Evolutionary conservation across 2,329 filamentous ascomycete species (phyloP).

Genomic region (Pseudogymnoascus sp.): DNA sequence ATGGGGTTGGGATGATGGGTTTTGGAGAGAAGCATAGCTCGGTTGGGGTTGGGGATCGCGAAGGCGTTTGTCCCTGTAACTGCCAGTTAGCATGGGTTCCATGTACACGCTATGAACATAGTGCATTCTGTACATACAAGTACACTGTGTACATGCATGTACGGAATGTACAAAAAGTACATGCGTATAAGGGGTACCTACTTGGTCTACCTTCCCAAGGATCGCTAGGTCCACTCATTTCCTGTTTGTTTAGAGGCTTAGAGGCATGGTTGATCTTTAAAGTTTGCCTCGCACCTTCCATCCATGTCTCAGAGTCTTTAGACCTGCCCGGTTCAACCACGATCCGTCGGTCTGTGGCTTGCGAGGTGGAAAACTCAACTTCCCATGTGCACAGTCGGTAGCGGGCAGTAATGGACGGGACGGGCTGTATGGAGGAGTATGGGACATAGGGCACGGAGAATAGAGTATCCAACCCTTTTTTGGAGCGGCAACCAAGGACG

Average conservation of each 20-base stretch:
- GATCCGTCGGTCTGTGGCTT: not conserved
- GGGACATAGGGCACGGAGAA: not conserved
- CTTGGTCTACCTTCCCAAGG: not conserved
- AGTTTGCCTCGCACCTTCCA: slow-evolving; percentile 2
- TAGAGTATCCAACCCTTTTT: not conserved
- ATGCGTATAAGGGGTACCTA: not conserved
- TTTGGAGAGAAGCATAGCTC: not conserved
- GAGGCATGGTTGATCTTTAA: not conserved
- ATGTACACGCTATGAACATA: not conserved
- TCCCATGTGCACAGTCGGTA: not conserved
- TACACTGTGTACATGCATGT: not conserved
- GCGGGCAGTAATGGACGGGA: not conserved
- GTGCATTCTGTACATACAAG: not conserved
- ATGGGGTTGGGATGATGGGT: not conserved
- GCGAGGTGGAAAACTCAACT: not conserved
- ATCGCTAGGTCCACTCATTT: not conserved
- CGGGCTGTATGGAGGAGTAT: not conserved
- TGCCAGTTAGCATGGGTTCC: not conserved
- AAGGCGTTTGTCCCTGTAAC: not conserved
- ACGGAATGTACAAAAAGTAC: not conserved
- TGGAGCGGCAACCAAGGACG: not conserved
- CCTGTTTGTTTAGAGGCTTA: not conserved
- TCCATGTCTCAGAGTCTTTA: slow-evolving; percentile 1
- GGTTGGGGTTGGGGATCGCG: not conserved
- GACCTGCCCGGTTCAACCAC: not conserved